phyloP scores from a whole-genome alignment of 345 rosid species.

The Arabidopsis suecica region DNA sequence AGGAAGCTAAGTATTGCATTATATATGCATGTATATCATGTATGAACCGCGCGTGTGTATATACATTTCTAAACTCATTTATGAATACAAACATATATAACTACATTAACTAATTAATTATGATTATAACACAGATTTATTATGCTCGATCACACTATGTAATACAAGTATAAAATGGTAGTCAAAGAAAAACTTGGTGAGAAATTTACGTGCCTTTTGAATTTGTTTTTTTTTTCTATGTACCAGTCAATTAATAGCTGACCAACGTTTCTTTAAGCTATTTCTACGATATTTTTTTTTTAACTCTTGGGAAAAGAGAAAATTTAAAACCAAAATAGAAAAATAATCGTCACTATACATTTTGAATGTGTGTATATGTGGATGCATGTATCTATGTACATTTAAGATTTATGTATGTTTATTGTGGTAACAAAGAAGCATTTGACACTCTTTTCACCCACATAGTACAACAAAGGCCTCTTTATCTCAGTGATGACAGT shows the following conservation, averaged over 20 bases:
- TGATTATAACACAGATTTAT: neutral
- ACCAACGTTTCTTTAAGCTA: neutral
- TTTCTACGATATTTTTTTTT: neutral
- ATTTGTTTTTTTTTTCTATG: neutral
- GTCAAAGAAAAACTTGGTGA: too few relatives aligned
- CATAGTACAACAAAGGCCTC: slow-evolving; percentile 31
- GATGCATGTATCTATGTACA: slow-evolving; percentile 5
- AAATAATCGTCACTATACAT: neutral
- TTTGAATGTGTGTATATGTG: slow-evolving; percentile 4
- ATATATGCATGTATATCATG: neutral
- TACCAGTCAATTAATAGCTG: neutral
- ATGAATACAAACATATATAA: neutral
- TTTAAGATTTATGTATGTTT: slow-evolving; percentile 1
- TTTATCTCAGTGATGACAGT: slow-evolving; percentile 43
- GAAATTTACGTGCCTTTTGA: neutral
- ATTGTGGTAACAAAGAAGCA: slow-evolving; percentile 29
- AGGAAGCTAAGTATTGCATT: slow-evolving; percentile 3
- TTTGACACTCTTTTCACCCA: slow-evolving; percentile 40
- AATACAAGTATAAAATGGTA: neutral
- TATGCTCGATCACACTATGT: neutral
- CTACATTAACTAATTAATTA: neutral
- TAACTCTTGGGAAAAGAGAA: neutral
- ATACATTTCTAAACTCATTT: neutral
- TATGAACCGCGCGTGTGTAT: neutral
- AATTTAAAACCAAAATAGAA: neutral